Evolutionary conservation across 371 early-diverging fungal species (phyloP).

Genomic region (Chytridium lagenaria): DNA sequence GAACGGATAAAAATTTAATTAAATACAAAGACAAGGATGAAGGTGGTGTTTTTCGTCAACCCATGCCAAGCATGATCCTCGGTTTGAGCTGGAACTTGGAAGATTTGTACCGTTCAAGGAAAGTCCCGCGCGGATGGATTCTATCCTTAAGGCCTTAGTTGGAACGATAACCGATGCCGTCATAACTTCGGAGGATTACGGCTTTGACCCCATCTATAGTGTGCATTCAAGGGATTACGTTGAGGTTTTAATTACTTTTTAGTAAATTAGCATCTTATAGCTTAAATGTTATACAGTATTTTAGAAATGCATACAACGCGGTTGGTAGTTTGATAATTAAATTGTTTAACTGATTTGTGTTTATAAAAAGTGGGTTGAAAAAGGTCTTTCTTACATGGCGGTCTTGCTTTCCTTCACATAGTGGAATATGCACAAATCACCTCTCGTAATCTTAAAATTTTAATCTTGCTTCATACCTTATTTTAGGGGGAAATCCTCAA

Average conservation of each 20-base stretch:
- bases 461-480: background rate
- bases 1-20: background rate
- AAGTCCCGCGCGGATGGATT: constrained; percentile 32
- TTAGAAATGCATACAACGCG: constrained; percentile 60
- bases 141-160: constrained; percentile 40
- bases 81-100: constrained; percentile 37
- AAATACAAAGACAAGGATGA: too few relatives aligned
- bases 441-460: too few relatives aligned
- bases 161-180: constrained; percentile 5
- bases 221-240: constrained; percentile 68
- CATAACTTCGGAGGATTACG: constrained; percentile 56
- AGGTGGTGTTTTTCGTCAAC: background rate
- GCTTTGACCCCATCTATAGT: constrained; percentile 60
- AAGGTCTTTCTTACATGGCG: too few relatives aligned
- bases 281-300: constrained; percentile 38
- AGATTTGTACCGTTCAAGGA: constrained; percentile 40
- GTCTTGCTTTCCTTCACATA: too few relatives aligned
- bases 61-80: constrained; percentile 29
- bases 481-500: constrained; percentile 61
- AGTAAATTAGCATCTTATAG: background rate
- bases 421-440: too few relatives aligned
- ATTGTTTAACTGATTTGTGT: too few relatives aligned
- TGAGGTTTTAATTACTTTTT: constrained; percentile 12
- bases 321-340: constrained; percentile 2
- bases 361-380: too few relatives aligned